Evolutionary conservation across 2,329 filamentous ascomycete genomes (phyloP).

Genomic region (Blumeriella jaapii): DNA sequence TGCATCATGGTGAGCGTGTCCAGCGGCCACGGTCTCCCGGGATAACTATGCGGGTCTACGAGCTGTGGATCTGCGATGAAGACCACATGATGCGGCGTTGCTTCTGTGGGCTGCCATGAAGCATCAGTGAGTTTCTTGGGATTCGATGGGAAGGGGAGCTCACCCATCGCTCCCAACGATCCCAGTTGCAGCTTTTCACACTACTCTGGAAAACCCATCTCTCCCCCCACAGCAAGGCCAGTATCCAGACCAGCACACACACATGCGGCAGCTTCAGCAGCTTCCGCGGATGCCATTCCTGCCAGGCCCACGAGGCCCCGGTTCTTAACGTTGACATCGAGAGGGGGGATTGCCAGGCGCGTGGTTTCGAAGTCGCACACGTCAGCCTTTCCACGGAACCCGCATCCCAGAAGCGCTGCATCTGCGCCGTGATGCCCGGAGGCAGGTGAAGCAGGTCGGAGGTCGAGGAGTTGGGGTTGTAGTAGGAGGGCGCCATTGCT

Average conservation of each 20-base stretch:
- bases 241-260: constrained; percentile 61
- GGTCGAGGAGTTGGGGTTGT: constrained; percentile 16
- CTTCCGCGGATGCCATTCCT: constrained; percentile 39
- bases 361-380: too few relatives aligned
- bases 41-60: constrained; percentile 65
- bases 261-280: constrained; percentile 53
- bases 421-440: constrained; percentile 14
- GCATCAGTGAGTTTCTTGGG: too few relatives aligned
- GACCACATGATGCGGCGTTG: constrained; percentile 64
- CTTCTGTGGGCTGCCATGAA: constrained; percentile 70
- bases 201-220: constrained; percentile 61
- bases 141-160: constrained; percentile 28
- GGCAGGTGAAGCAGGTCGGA: constrained; percentile 17
- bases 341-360: too few relatives aligned
- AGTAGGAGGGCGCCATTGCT: constrained; percentile 18
- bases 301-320: constrained; percentile 12
- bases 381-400: not conserved
- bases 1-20: constrained; percentile 55
- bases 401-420: constrained; percentile 18
- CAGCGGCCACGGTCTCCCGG: constrained; percentile 59
- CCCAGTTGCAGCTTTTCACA: constrained; percentile 67
- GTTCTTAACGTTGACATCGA: constrained; percentile 11
- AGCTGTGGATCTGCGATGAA: constrained; percentile 64
- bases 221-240: constrained; percentile 77
- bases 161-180: constrained; percentile 89